Evolutionary conservation across 495 filamentous ascomycete species (phyloP), one percentile per base, ranked within the genome.

Genomic region (Penicillium malachiteum): DNA sequence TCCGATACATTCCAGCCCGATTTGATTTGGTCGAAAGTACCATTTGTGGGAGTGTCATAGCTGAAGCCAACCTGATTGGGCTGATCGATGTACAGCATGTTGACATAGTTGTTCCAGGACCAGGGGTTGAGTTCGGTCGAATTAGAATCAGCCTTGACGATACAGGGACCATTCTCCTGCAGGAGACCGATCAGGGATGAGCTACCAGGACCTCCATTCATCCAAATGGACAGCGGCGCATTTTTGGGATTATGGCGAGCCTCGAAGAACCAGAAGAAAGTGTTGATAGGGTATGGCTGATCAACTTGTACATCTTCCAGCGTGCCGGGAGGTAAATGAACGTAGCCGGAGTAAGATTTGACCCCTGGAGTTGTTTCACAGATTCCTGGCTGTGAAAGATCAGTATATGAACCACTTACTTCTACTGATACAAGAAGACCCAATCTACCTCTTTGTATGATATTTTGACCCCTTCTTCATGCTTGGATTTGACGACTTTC

Each of bases 1-100:
- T 64, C 42, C 5, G 75, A 71, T 31, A 71, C 61, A 31, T 73
- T 61, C 57, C 70, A 68, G 8, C 59, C 53, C 7, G 65, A 66
- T 10, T 62, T 60, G 18, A 74, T 54, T 16, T 78, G 67, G 58
- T 81, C 70, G 38, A 66, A 65, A 8, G 77, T 79, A 18, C 81
- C 73, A 38, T 78, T 78, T 12, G 70, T 72, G 2, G 63, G 59
- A 4, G 69, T 58, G 41, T 76, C 75, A 58, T 86, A 88, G 35
- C 80, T 84, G 58, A 87, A 87, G 0, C 85, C 85, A 3, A 78
- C 75, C 30, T 83, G 81, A 38, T 78, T 81, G 2, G 85, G 85
- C 68, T 88, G 81, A 56, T 87, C 84, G 47, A 88, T 76, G 60
- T 83, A 88, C 13, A 86, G 69, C 76, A 84, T 82, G 56, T 86